Base-by-base conservation (phyloP, 176 grass and related monocot species). In the Stipa capillata region DNA sequence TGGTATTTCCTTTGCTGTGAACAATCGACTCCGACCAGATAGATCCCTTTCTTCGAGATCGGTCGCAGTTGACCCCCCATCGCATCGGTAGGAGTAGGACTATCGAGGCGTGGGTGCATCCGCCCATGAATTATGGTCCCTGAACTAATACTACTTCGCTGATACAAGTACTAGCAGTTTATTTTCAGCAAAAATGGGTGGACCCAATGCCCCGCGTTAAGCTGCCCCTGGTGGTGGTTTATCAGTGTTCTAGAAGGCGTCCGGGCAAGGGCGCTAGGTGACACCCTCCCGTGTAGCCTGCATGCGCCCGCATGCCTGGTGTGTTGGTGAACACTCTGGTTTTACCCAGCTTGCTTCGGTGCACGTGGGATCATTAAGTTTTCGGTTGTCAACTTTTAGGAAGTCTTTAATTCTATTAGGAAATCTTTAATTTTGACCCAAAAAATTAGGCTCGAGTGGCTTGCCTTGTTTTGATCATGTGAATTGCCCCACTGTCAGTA, bases 21-120 rank as follows among this genome's bases (percentile, higher is more conserved):
- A 4, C 42, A 69, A 69, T 29, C 41, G 66, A 69, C 8, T 69
- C 66, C 66, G 31, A 0, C 41, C 41, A 31, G 41, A n/a, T n/a
- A n/a, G n/a, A 69, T 69, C 66, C 65, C 66, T 29, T n/a, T 47
- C 15, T 18, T 18, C 14, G 41, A 45, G 40, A 69, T 45, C 66
- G 66, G 66, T 69, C 66, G 44, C 66, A 69, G 66, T 69, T 69
- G 66, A 69, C 24, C 66, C 41, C 66, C 24, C 24, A 29, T 69
- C 25, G 66, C n/a, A n/a, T n/a, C n/a, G n/a, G n/a, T n/a, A n/a
- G n/a, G n/a, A n/a, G 40, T 28, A 44, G 65, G 65, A 28, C 39
- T 68, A 23, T 28, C 40, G 28, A 45, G 24, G 40, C 15, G 35
- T n/a, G 63, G 63, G 63, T 41, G 63, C 35, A 66, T 41, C 25